Percentiles rank a stretch among this genome's conserved stretches.
phyloP scores from a whole-genome alignment of 2,329 filamentous ascomycete species.

The Xenosphaeropsis pyriputrescens region DNA sequence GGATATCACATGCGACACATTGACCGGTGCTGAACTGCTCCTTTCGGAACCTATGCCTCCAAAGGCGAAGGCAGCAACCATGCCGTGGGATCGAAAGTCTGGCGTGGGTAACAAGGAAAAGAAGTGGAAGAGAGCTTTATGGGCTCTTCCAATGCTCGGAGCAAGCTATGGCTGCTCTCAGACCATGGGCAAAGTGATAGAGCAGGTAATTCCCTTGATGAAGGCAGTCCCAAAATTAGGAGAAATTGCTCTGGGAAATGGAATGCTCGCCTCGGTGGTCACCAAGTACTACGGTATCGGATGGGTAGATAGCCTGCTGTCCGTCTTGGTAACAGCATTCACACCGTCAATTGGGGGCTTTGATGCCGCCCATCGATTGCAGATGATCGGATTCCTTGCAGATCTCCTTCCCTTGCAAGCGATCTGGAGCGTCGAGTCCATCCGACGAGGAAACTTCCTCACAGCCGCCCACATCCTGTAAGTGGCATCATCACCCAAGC shows the following conservation, averaged over 20 bases:
- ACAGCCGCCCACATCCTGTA: slow-evolving; percentile 10
- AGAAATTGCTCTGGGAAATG: not conserved
- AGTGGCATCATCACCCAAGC: too few species aligned
- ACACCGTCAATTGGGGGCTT: slow-evolving; percentile 7
- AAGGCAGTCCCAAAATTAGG: slow-evolving; percentile 1
- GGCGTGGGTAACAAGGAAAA: slow-evolving; percentile 14
- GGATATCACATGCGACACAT: slow-evolving; percentile 8
- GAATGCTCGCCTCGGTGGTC: slow-evolving; percentile 1
- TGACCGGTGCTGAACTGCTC: slow-evolving; percentile 12
- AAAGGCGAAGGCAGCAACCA: slow-evolving; percentile 9
- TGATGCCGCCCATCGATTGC: slow-evolving; percentile 8
- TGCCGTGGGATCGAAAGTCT: slow-evolving; percentile 15
- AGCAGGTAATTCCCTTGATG: slow-evolving; percentile 1
- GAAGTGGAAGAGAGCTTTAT: slow-evolving; percentile 7
- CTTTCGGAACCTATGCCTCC: slow-evolving; percentile 15
- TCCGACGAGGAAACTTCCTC: slow-evolving; percentile 13
- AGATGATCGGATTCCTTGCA: slow-evolving; percentile 11
- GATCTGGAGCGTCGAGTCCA: slow-evolving; percentile 16
- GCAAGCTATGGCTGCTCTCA: slow-evolving; percentile 5
- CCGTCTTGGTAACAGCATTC: slow-evolving; percentile 9
- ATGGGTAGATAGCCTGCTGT: slow-evolving; percentile 7
- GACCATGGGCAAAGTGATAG: slow-evolving; percentile 4
- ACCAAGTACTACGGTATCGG: slow-evolving; percentile 7
- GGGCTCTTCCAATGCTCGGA: slow-evolving; percentile 9
- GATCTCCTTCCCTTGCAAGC: slow-evolving; percentile 14